phyloP scores from a whole-genome alignment of 2,329 filamentous ascomycete genomes.

The Hawksworthiomyces lignivorus region DNA sequence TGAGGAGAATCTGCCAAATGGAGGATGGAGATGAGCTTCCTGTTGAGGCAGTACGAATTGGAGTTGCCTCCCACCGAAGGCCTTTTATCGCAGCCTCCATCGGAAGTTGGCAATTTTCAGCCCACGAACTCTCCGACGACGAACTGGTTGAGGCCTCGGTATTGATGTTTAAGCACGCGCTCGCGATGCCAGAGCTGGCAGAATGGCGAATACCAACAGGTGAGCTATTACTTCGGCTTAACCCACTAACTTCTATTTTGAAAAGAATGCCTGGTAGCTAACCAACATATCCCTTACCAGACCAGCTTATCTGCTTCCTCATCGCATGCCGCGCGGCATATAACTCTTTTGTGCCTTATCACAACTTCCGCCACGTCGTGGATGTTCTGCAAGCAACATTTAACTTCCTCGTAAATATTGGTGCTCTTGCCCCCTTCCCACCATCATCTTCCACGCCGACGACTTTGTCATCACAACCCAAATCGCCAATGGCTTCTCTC shows the following conservation, averaged over 20 bases:
- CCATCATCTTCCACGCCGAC: conserved; percentile 43
- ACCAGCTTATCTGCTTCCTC: conserved; percentile 76
- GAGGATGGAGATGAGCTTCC: conserved; percentile 55
- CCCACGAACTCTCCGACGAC: conserved; percentile 83
- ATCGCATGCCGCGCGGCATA: conserved; percentile 89
- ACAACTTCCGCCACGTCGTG: conserved; percentile 96
- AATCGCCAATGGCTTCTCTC: conserved; percentile 63
- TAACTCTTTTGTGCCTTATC: conserved; percentile 92
- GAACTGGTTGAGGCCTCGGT: conserved; percentile 81
- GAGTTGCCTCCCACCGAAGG: conserved; percentile 58
- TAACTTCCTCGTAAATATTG: conserved; percentile 76
- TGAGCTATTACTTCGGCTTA: no score
- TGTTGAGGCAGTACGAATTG: conserved; percentile 57
- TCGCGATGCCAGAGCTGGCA: conserved; percentile 73
- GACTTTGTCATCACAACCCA: conserved; percentile 61
- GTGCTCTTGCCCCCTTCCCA: conserved; percentile 64
- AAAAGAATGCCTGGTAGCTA: conserved; percentile 10
- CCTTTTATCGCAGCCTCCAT: conserved; percentile 60
- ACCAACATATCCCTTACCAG: conserved; percentile 31
- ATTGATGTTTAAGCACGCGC: conserved; percentile 82
- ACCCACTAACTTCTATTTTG: conserved; percentile 7
- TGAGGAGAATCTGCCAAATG: conserved; percentile 72
- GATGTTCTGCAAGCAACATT: conserved; percentile 94
- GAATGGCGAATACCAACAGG: conserved; percentile 72
- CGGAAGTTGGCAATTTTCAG: conserved; percentile 79